Evolutionary conservation across 495 filamentous ascomycete genomes (phyloP).

Genomic region (Aspergillus affinis): DNA sequence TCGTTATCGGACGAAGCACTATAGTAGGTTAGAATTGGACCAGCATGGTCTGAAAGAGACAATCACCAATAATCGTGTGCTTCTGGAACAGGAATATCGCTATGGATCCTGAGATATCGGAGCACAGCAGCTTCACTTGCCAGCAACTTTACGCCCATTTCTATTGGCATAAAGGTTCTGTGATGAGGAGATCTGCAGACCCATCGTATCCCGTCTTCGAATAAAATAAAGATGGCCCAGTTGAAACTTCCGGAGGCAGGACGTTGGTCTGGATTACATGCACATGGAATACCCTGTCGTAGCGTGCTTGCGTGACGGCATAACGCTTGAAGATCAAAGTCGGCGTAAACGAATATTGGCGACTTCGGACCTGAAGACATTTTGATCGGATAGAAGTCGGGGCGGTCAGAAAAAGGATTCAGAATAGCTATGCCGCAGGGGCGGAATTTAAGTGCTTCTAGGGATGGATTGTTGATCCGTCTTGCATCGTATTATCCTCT

Average conservation of each 20-base stretch:
- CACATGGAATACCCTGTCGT: slow-evolving; percentile 22
- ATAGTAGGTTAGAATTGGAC: slow-evolving; percentile 7
- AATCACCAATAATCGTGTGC: slow-evolving; percentile 24
- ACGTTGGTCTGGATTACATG: slow-evolving; percentile 23
- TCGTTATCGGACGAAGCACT: slow-evolving; percentile 26
- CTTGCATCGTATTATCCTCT: too few relatives aligned
- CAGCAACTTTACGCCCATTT: slow-evolving; percentile 21
- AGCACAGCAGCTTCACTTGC: slow-evolving; percentile 28
- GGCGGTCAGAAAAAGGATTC: neutral
- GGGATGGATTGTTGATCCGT: too few relatives aligned
- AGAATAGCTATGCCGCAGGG: too few relatives aligned
- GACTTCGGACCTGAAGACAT: slow-evolving; percentile 5
- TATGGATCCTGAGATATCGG: slow-evolving; percentile 23
- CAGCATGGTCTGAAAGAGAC: neutral
- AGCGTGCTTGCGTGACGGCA: slow-evolving; percentile 22
- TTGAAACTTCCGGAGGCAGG: slow-evolving; percentile 29
- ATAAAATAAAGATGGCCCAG: slow-evolving; percentile 27
- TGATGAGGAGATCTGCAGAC: slow-evolving; percentile 25
- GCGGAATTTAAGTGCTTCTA: too few relatives aligned
- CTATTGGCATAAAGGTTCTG: slow-evolving; percentile 17
- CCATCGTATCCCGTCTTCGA: slow-evolving; percentile 28
- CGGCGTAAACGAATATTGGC: slow-evolving; percentile 20
- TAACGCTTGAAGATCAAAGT: slow-evolving; percentile 24
- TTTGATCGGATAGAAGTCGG: neutral
- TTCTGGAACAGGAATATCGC: slow-evolving; percentile 31